Conservation (phyloP, 768 basidiomycete genomes). For the Tulasnella sp. region DNA sequence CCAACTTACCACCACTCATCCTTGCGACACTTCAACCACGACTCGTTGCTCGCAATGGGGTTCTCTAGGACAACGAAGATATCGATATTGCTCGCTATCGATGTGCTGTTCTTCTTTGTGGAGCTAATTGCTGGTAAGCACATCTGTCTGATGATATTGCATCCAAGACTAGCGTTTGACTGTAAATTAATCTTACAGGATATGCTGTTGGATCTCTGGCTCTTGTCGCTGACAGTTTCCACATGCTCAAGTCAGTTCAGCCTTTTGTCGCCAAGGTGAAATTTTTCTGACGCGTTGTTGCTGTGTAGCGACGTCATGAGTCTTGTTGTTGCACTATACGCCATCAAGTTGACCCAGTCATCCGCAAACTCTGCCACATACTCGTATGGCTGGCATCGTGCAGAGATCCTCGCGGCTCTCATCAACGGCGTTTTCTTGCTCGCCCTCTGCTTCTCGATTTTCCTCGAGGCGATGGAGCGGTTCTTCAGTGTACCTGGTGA, state of each 20-base stretch:
- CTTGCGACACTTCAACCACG: no score
- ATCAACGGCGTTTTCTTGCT: constrained; percentile 95
- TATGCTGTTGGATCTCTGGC: constrained; percentile 95
- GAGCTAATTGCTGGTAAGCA: constrained; percentile 39
- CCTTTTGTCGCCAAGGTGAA: background rate
- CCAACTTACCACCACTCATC: no score
- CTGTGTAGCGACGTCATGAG: constrained; percentile 86
- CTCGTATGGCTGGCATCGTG: constrained; percentile 98
- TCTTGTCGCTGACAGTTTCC: constrained; percentile 92
- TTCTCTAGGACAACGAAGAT: constrained; percentile 62
- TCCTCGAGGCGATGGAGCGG: constrained; percentile 78
- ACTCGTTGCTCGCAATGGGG: no score
- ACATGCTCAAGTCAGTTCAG: constrained; percentile 83
- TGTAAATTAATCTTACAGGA: constrained; percentile 42
- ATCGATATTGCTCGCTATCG: constrained; percentile 65
- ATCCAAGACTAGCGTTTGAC: constrained; percentile 16
- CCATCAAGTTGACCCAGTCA: constrained; percentile 68
- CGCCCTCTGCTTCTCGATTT: constrained; percentile 93
- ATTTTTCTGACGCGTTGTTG: constrained; percentile 8
- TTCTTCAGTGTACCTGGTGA: constrained; percentile 76
- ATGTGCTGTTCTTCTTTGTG: constrained; percentile 73
- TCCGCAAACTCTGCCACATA: constrained; percentile 54
- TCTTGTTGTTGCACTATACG: constrained; percentile 86
- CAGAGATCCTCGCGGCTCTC: constrained; percentile 88
- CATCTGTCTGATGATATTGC: background rate